These are phyloP conservation scores for Puccinia novopanici DNA, from an alignment of 1,284 basidiomycete genomes.

Conservation along the genomic window DNA sequence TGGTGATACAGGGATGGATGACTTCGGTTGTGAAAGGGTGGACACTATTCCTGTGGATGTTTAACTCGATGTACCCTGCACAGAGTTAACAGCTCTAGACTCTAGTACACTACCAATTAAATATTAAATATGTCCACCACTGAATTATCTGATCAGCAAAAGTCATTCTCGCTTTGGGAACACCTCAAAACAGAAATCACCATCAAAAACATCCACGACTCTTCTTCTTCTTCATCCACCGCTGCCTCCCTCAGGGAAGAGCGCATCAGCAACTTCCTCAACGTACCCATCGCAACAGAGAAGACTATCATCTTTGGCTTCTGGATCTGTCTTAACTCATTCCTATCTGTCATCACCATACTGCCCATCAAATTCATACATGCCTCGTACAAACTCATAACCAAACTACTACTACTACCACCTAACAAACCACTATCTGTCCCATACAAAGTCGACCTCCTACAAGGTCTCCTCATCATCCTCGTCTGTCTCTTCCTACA, in stretches of 20 bases:
- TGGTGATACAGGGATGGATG: background rate
- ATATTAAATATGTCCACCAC: background rate
- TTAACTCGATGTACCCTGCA: conserved; percentile 38
- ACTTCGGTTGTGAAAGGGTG: conserved; percentile 42
- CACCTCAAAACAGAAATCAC: conserved; percentile 71
- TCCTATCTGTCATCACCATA: conserved; percentile 97
- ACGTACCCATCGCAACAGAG: conserved; percentile 88
- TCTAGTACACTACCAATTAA: no score
- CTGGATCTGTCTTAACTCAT: conserved; percentile 91
- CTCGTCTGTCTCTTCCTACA: conserved; percentile 75
- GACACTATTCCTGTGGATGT: conserved; percentile 42
- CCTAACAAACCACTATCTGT: conserved; percentile 63
- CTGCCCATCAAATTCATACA: conserved; percentile 74
- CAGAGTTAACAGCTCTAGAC: background rate
- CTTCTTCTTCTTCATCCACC: background rate
- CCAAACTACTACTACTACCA: background rate
- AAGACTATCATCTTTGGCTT: conserved; percentile 93
- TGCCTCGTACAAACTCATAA: conserved; percentile 54
- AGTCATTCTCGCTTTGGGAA: conserved; percentile 90
- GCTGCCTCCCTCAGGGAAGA: conserved; percentile 74
- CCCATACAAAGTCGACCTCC: conserved; percentile 86
- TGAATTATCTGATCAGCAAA: no score
- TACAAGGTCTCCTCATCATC: conserved; percentile 76
- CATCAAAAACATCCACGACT: background rate
- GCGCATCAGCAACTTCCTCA: conserved; percentile 94